These are phyloP conservation scores for Tuber calosporum DNA, from an alignment of 495 filamentous ascomycete genomes.

Conservation along the genomic window DNA sequence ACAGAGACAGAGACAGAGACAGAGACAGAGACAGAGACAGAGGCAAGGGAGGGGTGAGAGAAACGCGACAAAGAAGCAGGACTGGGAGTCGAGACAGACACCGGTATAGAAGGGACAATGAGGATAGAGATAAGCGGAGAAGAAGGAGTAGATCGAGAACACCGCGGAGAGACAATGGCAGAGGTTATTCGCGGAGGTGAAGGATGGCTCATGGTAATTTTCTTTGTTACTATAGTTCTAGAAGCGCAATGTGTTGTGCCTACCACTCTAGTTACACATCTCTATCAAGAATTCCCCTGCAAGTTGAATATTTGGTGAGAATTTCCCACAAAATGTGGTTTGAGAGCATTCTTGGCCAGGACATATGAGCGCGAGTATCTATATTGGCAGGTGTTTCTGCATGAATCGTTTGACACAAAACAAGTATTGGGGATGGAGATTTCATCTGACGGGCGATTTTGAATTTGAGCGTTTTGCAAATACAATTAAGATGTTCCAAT, in stretches of 20 bases:
- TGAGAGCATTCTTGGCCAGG: not conserved
- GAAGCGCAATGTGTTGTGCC: not conserved
- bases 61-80: slow-evolving; percentile 29
- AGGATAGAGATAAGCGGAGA: slow-evolving; percentile 22
- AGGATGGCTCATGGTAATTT: not conserved
- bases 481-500: not conserved
- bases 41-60: slow-evolving; percentile 27
- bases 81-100: slow-evolving; percentile 30
- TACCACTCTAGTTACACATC: not conserved
- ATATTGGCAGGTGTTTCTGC: not conserved
- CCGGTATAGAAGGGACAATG: slow-evolving; percentile 22
- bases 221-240: not conserved
- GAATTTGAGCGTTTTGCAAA: not conserved
- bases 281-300: not conserved
- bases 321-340: not conserved
- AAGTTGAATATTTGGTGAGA: not conserved
- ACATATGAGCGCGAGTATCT: not conserved
- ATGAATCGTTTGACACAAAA: not conserved
- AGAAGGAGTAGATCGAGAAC: slow-evolving; percentile 26
- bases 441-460: not conserved
- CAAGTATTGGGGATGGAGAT: not conserved
- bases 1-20: too few relatives aligned
- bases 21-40: slow-evolving; percentile 31
- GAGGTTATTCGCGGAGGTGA: not conserved
- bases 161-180: slow-evolving; percentile 14